phyloP scores from a whole-genome alignment of 441 rosid genomes.

The Arabidopsis lyrata region DNA sequence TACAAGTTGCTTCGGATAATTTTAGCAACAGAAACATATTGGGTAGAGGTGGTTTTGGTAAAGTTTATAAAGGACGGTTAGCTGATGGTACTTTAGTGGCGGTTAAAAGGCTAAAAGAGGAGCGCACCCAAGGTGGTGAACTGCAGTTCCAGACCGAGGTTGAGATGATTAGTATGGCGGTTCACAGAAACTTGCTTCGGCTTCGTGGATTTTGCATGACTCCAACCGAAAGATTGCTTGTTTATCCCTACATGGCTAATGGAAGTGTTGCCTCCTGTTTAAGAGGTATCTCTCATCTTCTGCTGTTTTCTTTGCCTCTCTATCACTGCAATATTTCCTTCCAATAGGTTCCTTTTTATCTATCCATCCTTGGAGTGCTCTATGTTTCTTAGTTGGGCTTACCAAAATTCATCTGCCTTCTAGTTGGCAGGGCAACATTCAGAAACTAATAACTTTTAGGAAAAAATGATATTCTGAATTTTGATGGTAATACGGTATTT shows the following conservation, averaged over 20 bases:
- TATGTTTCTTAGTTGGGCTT: constrained; percentile 3
- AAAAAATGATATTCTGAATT: not conserved
- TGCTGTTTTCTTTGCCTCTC: constrained; percentile 6
- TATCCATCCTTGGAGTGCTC: constrained; percentile 1
- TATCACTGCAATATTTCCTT: not conserved
- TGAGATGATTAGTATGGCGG: constrained; percentile 97
- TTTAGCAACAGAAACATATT: constrained; percentile 82
- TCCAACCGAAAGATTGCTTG: constrained; percentile 81
- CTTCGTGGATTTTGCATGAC: constrained; percentile 88
- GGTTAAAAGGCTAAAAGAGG: constrained; percentile 92
- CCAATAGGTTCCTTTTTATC: not conserved
- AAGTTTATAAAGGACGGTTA: constrained; percentile 88
- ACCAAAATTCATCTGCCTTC: not conserved
- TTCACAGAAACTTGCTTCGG: constrained; percentile 89
- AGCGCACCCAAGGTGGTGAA: constrained; percentile 85
- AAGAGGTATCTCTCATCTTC: constrained; percentile 59
- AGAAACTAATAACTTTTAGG: not conserved
- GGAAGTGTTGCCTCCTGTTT: constrained; percentile 96
- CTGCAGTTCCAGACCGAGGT: constrained; percentile 96
- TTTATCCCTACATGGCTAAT: constrained; percentile 94
- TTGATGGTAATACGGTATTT: not conserved
- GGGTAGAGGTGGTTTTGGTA: constrained; percentile 95
- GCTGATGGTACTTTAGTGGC: constrained; percentile 83
- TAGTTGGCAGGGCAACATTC: not conserved
- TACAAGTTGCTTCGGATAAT: constrained; percentile 78